Base-by-base conservation (phyloP, 192 early-diverging fungal species). In the Paraglomus brasilianum region DNA sequence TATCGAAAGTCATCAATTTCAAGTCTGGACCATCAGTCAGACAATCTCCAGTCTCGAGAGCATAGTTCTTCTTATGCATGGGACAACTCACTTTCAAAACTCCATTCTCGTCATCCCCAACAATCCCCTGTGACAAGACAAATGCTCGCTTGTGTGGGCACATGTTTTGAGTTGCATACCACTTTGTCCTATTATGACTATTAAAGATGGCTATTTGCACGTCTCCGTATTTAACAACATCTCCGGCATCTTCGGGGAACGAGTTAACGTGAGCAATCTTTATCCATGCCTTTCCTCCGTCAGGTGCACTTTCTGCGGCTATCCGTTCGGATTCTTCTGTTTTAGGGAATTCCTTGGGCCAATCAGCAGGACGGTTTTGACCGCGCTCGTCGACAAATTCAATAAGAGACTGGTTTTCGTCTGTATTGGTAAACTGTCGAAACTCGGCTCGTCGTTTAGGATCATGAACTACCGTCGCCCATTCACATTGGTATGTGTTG, bases 151-250 rank as follows among this genome's bases (percentile, higher is more conserved):
- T 90, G 70, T 91, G 87, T 36, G 88, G 88, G 55, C 88, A 89
- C 87, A 89, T 89, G 73, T 88, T 88, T 71, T 88, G 87, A 10
- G 87, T 88, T 14, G 88, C 87, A 66, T 87, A 89, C 84, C 84
- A 89, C 15, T 52, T 19, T 36, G 82, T 81, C 21, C 70, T 74
- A 8, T 72, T 56, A 41, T 72, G 30, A 60, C 75, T 71, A 61
- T 67, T 74, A 74, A 86, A 91, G 2, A 89, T 76, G 1, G 88
- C 89, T 9, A 89, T 76, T 71, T 91, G 88, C 11, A 78, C 78
- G 45, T 89, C 81, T 30, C 88, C 88, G 60, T 77, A 70, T 42
- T 83, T 83, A 47, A 90, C 65, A 22, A 79, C 74, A 5, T 77
- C 72, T 17, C 88, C 86, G 38, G 71, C 64, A 24, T 86, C 83